These are phyloP conservation scores for Eutrema heterophyllum DNA, from an alignment of 345 rosid genomes.

Conservation along the genomic window DNA sequence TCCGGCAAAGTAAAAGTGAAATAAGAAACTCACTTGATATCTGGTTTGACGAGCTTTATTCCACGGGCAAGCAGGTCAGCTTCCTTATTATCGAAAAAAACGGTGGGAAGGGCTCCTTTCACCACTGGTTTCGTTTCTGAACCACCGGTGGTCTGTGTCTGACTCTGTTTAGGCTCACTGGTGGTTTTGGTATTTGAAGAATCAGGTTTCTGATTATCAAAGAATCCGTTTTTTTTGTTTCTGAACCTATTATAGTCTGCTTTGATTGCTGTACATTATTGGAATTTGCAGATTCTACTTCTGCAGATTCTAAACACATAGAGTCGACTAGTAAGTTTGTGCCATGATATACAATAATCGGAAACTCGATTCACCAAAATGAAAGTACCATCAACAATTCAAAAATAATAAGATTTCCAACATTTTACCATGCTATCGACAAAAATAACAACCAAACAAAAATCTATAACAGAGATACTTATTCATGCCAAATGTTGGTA, in stretches of 20 bases:
- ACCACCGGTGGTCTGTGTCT: slow-evolving; percentile 19
- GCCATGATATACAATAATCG: not conserved
- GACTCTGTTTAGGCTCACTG: slow-evolving; percentile 29
- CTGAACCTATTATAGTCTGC: slow-evolving; percentile 29
- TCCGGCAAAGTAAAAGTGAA: not conserved
- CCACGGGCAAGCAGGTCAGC: slow-evolving; percentile 98
- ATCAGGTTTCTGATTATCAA: slow-evolving; percentile 63
- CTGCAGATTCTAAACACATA: not conserved
- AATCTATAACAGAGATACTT: not conserved
- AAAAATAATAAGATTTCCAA: too few relatives aligned
- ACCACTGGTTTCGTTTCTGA: slow-evolving; percentile 37
- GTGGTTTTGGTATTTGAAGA: slow-evolving; percentile 51
- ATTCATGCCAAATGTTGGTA: not conserved
- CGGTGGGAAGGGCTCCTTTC: slow-evolving; percentile 84
- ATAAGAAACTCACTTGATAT: slow-evolving; percentile 68
- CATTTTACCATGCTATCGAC: too few relatives aligned
- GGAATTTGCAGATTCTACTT: not conserved
- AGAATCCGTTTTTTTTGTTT: slow-evolving; percentile 58
- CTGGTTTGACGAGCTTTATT: slow-evolving; percentile 79
- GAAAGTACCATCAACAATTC: too few relatives aligned
- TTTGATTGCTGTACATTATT: slow-evolving; percentile 23
- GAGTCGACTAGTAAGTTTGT: not conserved
- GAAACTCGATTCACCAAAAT: not conserved
- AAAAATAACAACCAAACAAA: too few relatives aligned
- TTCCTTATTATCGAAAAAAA: slow-evolving; percentile 92